These are phyloP conservation scores for Crucihimalaya himalaica DNA, from an alignment of 345 rosid genomes.

Conservation along the genomic window DNA sequence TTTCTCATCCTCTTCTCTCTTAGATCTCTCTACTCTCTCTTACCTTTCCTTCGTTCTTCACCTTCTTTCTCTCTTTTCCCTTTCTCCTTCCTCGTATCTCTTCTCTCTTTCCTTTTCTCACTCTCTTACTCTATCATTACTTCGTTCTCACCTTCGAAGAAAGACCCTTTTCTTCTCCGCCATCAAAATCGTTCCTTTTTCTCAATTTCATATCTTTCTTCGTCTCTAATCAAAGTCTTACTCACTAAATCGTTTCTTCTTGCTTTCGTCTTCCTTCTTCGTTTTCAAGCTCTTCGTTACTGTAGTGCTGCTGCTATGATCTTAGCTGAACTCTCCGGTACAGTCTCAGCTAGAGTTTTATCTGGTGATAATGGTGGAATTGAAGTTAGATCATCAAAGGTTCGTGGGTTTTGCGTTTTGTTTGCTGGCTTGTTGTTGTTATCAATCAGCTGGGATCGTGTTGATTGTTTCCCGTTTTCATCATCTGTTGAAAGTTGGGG, in stretches of 20 bases:
- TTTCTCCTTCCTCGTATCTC: constrained; percentile 57
- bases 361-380: constrained; percentile 27
- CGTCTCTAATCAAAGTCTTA: constrained; percentile 55
- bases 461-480: constrained; percentile 71
- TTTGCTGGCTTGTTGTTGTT: constrained; percentile 64
- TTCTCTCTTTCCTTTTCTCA: constrained; percentile 57
- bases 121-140: constrained; percentile 46
- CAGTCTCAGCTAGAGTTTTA: constrained; percentile 61
- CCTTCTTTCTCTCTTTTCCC: constrained; percentile 63
- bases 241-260: constrained; percentile 58
- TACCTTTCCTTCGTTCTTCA: constrained; percentile 53
- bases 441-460: constrained; percentile 88
- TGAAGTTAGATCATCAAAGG: constrained; percentile 39
- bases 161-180: constrained; percentile 39
- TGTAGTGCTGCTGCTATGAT: constrained; percentile 97
- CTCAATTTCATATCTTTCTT: constrained; percentile 51
- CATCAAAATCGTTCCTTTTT: constrained; percentile 42
- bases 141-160: constrained; percentile 39
- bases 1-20: constrained; percentile 38
- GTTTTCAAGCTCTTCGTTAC: constrained; percentile 86
- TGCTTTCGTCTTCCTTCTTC: constrained; percentile 67
- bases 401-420: constrained; percentile 66
- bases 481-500: constrained; percentile 47
- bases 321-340: constrained; percentile 84
- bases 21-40: constrained; percentile 42